Evolutionary conservation across 371 early-diverging fungal genomes (phyloP), one percentile per base, ranked within the genome.

Genomic region (Rhizopus delemar): DNA sequence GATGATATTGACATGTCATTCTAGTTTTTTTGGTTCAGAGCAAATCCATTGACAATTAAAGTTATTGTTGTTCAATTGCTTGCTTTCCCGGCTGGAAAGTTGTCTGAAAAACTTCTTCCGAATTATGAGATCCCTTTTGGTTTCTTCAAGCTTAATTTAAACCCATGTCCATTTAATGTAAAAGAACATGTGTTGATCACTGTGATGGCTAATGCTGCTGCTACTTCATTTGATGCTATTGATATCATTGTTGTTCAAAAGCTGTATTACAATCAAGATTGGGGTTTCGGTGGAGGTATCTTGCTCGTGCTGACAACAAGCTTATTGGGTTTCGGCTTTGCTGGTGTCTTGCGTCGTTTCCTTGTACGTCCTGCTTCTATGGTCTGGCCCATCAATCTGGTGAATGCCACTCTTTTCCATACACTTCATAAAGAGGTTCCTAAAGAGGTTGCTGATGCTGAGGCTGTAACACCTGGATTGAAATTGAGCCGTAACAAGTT

Each of bases 381-480:
- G 94, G 78, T 93, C 28, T 95, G 94, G 94, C 94, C 94, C 3
- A 73, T 82, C 34, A 86, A 80, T 43, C 69, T 96, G 41, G 84
- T 92, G 51, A 81, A 80, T 56, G 86, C 89, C 29, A 88, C 93
- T 3, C 64, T 94, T 8, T 89, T 91, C 71, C 83, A 83, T 48
- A 83, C 91, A 0, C 78, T 93, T 35, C 93, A 92, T 68, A 63
- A 66, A 31, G 56, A 74, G 46, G 80, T 60, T 0, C 75, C 71
- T 31, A 71, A 71, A 34, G 75, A 66, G 8, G 68, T 71, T 6
- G 46, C 43, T 28, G 70, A 71, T 57, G 73, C 68, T 39, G 76
- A 72, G 48, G 71, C 67, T 8, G 35, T 56, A 5, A 61, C 66
- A 9, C 64, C 71, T 34, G 73, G 73, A 8, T 53, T 69, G 22